Evolutionary conservation across 257 asterid species (phyloP).

Genomic region (Nicotiana knightiana): DNA sequence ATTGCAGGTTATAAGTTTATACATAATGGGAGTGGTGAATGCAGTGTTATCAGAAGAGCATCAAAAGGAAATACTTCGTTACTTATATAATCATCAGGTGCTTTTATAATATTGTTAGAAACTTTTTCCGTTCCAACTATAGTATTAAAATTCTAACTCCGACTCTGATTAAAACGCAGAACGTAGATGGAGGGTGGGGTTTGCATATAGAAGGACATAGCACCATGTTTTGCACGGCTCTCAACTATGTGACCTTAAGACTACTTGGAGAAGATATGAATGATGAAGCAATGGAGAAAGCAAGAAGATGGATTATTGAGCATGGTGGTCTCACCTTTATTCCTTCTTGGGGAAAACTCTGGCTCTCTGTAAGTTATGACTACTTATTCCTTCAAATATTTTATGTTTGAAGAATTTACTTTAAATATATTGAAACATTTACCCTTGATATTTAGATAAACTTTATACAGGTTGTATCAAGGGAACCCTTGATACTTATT

Average conservation of each 20-base stretch:
- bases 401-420: no score
- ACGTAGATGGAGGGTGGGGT: slow-evolving; percentile 85
- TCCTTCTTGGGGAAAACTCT: slow-evolving; percentile 71
- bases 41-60: slow-evolving; percentile 40
- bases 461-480: no score
- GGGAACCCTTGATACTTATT: no score
- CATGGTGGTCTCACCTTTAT: slow-evolving; percentile 61
- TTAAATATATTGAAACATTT: no score
- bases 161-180: slow-evolving; percentile 22
- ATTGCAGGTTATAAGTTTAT: slow-evolving; percentile 47
- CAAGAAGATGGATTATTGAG: slow-evolving; percentile 58
- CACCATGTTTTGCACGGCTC: slow-evolving; percentile 60
- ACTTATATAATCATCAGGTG: slow-evolving; percentile 70
- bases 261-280: slow-evolving; percentile 42
- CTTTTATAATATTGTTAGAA: no score
- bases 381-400: background rate
- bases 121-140: background rate
- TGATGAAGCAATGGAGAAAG: slow-evolving; percentile 37
- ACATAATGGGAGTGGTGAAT: slow-evolving; percentile 39
- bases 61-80: slow-evolving; percentile 51
- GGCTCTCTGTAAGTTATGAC: slow-evolving; percentile 43
- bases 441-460: no score
- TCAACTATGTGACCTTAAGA: slow-evolving; percentile 51
- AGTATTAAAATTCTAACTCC: background rate
- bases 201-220: slow-evolving; percentile 67